Percentiles rank a stretch among this genome's conserved stretches.
Conservation (phyloP, 2,329 filamentous ascomycete genomes). For the Fusarium goolgardi region DNA sequence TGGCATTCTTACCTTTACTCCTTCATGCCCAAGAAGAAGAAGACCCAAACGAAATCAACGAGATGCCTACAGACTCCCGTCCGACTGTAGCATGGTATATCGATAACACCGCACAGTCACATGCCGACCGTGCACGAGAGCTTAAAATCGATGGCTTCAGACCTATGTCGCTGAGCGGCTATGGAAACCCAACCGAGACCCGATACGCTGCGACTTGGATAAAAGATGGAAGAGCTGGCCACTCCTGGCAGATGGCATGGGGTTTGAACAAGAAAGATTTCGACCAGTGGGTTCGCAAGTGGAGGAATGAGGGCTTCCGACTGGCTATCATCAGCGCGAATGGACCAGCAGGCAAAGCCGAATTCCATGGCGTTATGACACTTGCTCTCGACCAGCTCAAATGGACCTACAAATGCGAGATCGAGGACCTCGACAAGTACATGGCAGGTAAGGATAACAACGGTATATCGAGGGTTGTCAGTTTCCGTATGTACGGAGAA, state of each 20-base stretch:
- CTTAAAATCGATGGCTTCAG: constrained; percentile 9
- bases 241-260: constrained; percentile 17
- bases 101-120: neutral
- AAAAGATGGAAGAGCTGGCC: neutral
- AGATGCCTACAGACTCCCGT: neutral
- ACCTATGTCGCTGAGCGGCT: constrained; percentile 29
- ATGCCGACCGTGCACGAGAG: neutral
- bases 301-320: constrained; percentile 7
- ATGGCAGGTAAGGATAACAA: constrained; percentile 18
- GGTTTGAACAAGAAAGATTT: constrained; percentile 10
- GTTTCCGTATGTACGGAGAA: constrained; percentile 34
- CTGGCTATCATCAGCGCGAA: constrained; percentile 27
- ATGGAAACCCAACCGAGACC: constrained; percentile 18
- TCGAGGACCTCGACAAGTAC: neutral
- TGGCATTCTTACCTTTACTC: constrained; percentile 12
- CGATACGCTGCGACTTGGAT: constrained; percentile 34
- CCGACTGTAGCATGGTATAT: constrained; percentile 19
- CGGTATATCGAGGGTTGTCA: neutral
- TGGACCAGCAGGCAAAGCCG: constrained; percentile 12
- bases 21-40: neutral
- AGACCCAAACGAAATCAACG: neutral
- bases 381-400: neutral
- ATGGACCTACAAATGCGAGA: constrained; percentile 28
- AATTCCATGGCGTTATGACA: constrained; percentile 30
- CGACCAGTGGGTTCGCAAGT: constrained; percentile 17